Percentiles rank a stretch among this genome's conserved stretches.
phyloP scores from a whole-genome alignment of 2,329 filamentous ascomycete genomes.

The Sclerotinia sclerotiorum region DNA sequence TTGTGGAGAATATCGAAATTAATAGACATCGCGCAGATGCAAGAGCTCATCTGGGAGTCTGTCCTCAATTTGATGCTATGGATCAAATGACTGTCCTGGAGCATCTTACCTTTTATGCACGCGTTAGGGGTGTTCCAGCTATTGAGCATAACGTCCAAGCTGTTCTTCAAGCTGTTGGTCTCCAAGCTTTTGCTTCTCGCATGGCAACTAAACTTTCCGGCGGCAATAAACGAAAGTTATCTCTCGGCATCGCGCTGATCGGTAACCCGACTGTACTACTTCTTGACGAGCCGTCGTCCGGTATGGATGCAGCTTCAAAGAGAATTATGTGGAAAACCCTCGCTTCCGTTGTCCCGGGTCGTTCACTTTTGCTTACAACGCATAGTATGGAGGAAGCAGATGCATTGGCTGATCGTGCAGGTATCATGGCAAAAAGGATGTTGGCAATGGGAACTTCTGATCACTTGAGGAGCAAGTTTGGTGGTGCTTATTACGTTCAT shows the following conservation, averaged over 20 bases:
- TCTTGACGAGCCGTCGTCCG: conserved; percentile 84
- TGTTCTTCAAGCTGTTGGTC: conserved; percentile 77
- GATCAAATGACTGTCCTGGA: conserved; percentile 88
- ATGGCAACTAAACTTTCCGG: conserved; percentile 81
- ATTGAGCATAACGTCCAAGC: conserved; percentile 75
- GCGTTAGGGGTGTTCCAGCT: conserved; percentile 74
- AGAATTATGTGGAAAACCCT: conserved; percentile 91
- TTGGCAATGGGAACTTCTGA: conserved; percentile 78
- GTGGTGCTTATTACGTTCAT: conserved; percentile 78
- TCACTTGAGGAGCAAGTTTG: conserved; percentile 70
- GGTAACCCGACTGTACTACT: conserved; percentile 85
- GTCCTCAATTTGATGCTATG: conserved; percentile 84
- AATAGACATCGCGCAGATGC: conserved; percentile 70
- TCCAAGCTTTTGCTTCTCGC: conserved; percentile 66
- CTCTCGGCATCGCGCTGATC: conserved; percentile 85
- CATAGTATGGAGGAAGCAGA: conserved; percentile 97
- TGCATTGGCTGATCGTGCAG: conserved; percentile 77
- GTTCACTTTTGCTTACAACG: conserved; percentile 85
- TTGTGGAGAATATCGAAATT: conserved; percentile 77
- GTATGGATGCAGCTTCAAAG: conserved; percentile 88
- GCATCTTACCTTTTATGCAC: conserved; percentile 84
- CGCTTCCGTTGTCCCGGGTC: conserved; percentile 67
- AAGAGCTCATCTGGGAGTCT: conserved; percentile 80
- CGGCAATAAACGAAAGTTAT: conserved; percentile 92
- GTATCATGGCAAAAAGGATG: conserved; percentile 84